Evolutionary conservation across 768 basidiomycete species (phyloP).

Genomic region (Podaxis sp.): DNA sequence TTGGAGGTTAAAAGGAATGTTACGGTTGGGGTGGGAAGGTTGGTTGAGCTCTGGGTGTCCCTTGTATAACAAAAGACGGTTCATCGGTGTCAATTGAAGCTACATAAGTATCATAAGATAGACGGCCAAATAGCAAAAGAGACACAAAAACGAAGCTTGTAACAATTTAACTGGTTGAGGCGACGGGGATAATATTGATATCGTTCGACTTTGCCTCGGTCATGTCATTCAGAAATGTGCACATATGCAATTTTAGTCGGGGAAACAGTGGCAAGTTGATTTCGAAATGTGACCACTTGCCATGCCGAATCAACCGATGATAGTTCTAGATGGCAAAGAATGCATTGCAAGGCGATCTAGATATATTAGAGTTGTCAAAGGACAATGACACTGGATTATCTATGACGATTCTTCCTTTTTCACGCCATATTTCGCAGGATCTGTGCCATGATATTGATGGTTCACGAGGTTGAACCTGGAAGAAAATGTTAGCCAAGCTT

Average conservation of each 20-base stretch:
- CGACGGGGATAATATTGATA: neutral
- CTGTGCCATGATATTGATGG: constrained; percentile 83
- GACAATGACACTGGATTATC: neutral
- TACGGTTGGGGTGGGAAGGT: neutral
- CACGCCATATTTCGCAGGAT: constrained; percentile 76
- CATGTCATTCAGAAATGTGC: neutral
- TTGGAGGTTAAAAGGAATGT: neutral
- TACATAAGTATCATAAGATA: neutral
- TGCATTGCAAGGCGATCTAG: constrained; percentile 3
- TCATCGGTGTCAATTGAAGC: neutral
- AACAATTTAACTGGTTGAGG: neutral
- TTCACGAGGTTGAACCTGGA: constrained; percentile 93
- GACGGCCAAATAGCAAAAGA: neutral
- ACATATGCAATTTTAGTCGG: neutral
- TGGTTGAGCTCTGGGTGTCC: neutral
- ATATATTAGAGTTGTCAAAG: constrained; percentile 3
- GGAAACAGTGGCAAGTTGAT: neutral
- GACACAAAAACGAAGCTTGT: neutral
- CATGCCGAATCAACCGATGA: neutral
- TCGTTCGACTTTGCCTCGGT: neutral
- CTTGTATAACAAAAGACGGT: neutral
- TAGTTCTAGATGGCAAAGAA: neutral
- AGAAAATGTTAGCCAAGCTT: constrained; percentile 10
- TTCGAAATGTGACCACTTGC: neutral
- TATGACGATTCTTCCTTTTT: constrained; percentile 31